Base-by-base conservation (phyloP, 1,139 yeast genomes). In the Diutina pseudorugosa region DNA sequence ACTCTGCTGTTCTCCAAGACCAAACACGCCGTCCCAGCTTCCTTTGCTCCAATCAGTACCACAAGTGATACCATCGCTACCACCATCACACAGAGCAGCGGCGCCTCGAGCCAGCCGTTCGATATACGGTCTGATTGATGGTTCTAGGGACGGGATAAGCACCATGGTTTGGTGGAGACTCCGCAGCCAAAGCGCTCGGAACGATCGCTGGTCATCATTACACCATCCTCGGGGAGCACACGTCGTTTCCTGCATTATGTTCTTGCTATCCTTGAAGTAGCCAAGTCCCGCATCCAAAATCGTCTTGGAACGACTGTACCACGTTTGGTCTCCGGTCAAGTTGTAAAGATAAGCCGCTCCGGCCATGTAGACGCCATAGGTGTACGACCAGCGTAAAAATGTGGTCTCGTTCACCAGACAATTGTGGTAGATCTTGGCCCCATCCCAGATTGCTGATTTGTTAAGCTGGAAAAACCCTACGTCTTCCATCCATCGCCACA, bases 1-100 rank as follows among this genome's bases (percentile, higher is more conserved):
- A 51, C 82, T 68, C 86, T 91, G 87, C 66, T 91, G 96, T 68
- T 91, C 97, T 57, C 98, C 97, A 43, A 91, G 74, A n/a, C 98
- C 98, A 60, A 79, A 90, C 51, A 61, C 65, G 2, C 82, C 84
- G 67, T 91, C 98, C 85, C 90, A 91, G 16, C 52, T 47, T n/a
- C 57, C 50, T 68, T 72, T 33, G 47, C 79, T 70, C 98, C 98
- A 91, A 62, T 85, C 76, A 54, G 80, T 65, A 47, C 97, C 97
- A 72, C 98, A 91, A 0, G 97, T 90, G 61, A 85, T 88, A 12
- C 90, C 90, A 69, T 90, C 96, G 3, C 68, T 57, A 65, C 97
- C 97, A 61, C 97, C 97, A 2, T 81, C 70, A 68, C 97, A 91
- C 0, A 94, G 79, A 50, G 71, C 70, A 1, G 95, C 94, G 0